These are phyloP conservation scores for Claviceps digitariae DNA, from an alignment of 2,329 filamentous ascomycete genomes.

Conservation along the genomic window DNA sequence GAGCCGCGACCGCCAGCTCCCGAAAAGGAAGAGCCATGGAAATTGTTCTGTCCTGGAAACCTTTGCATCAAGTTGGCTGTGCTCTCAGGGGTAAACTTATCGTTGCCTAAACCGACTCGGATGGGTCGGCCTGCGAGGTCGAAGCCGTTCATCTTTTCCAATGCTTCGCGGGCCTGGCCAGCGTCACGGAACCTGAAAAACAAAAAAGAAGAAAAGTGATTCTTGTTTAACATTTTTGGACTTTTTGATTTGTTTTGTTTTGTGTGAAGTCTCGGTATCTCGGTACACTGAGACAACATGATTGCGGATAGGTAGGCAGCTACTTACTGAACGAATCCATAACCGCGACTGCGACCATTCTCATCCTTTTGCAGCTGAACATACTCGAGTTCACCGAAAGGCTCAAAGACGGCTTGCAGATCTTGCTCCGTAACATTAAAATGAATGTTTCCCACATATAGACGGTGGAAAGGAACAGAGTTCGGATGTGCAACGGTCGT, in stretches of 20 bases:
- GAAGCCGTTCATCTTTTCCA: slow-evolving; percentile 99
- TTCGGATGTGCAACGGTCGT: slow-evolving; percentile 56
- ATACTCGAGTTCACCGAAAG: slow-evolving; percentile 94
- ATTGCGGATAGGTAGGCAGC: too few relatives aligned
- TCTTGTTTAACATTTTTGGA: neutral
- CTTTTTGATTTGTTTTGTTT: neutral
- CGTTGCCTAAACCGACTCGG: slow-evolving; percentile 96
- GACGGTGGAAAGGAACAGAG: slow-evolving; percentile 87
- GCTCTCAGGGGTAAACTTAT: slow-evolving; percentile 98
- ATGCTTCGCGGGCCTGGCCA: slow-evolving; percentile 77
- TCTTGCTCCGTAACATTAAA: slow-evolving; percentile 98
- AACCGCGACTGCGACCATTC: slow-evolving; percentile 76
- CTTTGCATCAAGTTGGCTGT: slow-evolving; percentile 85
- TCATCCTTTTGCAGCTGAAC: slow-evolving; percentile 97
- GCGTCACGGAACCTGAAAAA: slow-evolving; percentile 68
- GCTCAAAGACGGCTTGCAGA: slow-evolving; percentile 90
- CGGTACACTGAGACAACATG: too few relatives aligned
- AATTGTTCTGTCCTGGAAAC: slow-evolving; percentile 72
- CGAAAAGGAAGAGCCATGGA: slow-evolving; percentile 83
- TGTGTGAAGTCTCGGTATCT: too few relatives aligned
- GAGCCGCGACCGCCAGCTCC: slow-evolving; percentile 78
- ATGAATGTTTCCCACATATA: slow-evolving; percentile 98
- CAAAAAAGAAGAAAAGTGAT: neutral
- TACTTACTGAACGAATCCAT: slow-evolving; percentile 96
- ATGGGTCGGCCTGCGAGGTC: slow-evolving; percentile 95